Base-by-base conservation (phyloP, 441 rosid genomes). In the Viola pubescens region DNA sequence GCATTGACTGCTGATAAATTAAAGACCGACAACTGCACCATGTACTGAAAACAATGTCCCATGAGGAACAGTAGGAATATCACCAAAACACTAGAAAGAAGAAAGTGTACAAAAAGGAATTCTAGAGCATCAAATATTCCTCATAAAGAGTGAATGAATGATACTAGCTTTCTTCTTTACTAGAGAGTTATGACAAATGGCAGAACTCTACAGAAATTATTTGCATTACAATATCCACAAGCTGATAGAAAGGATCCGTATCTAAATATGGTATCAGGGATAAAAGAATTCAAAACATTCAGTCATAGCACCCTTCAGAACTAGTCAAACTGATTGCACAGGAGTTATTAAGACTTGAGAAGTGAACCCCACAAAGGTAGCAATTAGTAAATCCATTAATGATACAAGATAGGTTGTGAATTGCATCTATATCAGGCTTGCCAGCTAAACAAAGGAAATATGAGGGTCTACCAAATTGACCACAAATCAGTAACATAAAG, bases 201-300 rank as follows among this genome's bases (percentile, higher is more conserved):
- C 38, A 51, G 11, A 51, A 51, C 34, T 51, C 39, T 16, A 51
- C 6, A 16, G 19, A 16, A 51, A 10, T 38, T 16, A 9, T 7
- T n/a, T 2, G 10, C 19, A 51, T 51, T 19, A 51, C 11, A 34
- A 19, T 51, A 16, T 19, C 7, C n/a, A 26, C 39, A 51, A 16
- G 34, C 19, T 51, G 34, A 51, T 48, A 67, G 38, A 43, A 61
- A 59, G n/a, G 13, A 61, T 12, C 8, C 16, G 52, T 54, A 38
- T 37, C 39, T 7, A 12, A 54, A 39, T 14, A 53, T 43, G 37
- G 14, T 40, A 48, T 48, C 9, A 16, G 13, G 48, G 50, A 48
- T 40, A 13, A 19, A 12, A 7, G 34, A 37, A n/a, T 62, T 52
- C 52, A 60, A 6, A 10, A 39, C 37, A 14, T 26, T 26, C 34